These are phyloP conservation scores for Exutisphaerella laricina DNA, from an alignment of 2,329 filamentous ascomycete genomes.

Conservation along the genomic window DNA sequence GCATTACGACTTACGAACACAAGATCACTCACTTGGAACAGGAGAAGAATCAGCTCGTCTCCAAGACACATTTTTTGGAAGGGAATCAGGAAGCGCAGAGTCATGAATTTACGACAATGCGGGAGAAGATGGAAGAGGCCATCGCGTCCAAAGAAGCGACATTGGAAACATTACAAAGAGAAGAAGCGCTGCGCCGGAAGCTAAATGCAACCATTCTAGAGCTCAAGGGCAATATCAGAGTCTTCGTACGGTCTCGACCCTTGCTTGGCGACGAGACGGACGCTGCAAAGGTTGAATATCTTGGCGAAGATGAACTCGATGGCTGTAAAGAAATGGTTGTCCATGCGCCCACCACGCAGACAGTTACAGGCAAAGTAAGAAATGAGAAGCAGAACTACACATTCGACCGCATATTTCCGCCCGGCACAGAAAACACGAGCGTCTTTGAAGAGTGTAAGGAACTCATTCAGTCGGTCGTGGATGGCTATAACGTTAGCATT, in stretches of 20 bases:
- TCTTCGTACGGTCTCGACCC: constrained; percentile 93
- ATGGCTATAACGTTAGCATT: constrained; percentile 98
- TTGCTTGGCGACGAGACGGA: constrained; percentile 57
- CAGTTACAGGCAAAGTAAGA: constrained; percentile 67
- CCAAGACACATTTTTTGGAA: constrained; percentile 83
- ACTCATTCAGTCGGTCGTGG: constrained; percentile 89
- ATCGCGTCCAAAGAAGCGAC: constrained; percentile 62
- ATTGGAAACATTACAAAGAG: constrained; percentile 77
- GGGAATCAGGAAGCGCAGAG: constrained; percentile 86
- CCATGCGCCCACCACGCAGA: constrained; percentile 76
- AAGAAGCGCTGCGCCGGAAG: constrained; percentile 84
- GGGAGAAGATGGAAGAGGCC: constrained; percentile 73
- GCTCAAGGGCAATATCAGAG: constrained; percentile 94
- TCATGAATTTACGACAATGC: constrained; percentile 74
- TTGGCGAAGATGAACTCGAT: constrained; percentile 60
- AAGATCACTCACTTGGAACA: constrained; percentile 65
- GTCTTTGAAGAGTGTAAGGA: constrained; percentile 97
- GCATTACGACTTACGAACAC: constrained; percentile 39
- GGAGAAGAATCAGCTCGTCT: constrained; percentile 67
- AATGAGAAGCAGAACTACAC: constrained; percentile 79
- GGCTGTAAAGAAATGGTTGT: constrained; percentile 85
- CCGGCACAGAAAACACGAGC: constrained; percentile 69
- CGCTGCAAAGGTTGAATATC: constrained; percentile 70
- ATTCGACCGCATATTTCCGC: constrained; percentile 89
- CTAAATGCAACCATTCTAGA: constrained; percentile 98